Evolutionary conservation across 257 asterid genomes (phyloP).

Genomic region (Vinca minor): DNA sequence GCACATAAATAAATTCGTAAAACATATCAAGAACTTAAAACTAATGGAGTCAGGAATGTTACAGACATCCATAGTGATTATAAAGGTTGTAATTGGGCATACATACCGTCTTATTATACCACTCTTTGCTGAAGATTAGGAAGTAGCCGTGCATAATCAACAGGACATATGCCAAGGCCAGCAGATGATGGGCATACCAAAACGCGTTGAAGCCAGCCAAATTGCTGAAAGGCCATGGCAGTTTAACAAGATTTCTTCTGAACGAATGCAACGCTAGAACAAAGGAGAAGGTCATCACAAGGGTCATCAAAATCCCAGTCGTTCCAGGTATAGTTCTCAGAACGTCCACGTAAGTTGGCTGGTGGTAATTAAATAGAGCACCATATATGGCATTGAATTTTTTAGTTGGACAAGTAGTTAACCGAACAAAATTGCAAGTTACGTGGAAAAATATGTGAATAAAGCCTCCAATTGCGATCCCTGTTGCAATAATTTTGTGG

Average conservation of each 20-base stretch:
- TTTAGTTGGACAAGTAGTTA: conserved; percentile 45
- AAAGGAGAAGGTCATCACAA: conserved; percentile 53
- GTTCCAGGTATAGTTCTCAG: conserved; percentile 34
- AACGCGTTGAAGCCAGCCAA: conserved; percentile 84
- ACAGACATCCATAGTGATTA: not conserved
- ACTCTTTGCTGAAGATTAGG: conserved; percentile 47
- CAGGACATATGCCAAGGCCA: conserved; percentile 59
- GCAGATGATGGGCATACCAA: conserved; percentile 89
- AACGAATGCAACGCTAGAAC: conserved; percentile 65
- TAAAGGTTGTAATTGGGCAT: not conserved
- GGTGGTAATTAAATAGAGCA: conserved; percentile 31
- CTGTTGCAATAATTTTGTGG: conserved; percentile 66
- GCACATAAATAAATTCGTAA: not conserved
- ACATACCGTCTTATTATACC: conserved; percentile 80
- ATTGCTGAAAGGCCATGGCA: conserved; percentile 51
- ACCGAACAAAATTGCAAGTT: conserved; percentile 52
- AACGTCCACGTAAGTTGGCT: conserved; percentile 51
- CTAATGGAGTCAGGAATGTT: not conserved
- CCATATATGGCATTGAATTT: conserved; percentile 45
- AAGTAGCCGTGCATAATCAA: conserved; percentile 68
- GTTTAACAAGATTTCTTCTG: conserved; percentile 59
- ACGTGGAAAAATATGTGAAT: conserved; percentile 44
- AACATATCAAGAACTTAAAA: not conserved
- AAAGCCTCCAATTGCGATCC: conserved; percentile 30
- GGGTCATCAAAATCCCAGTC: conserved; percentile 53